Evolutionary conservation across 2,329 filamentous ascomycete genomes (phyloP).

Genomic region (Diaporthe australafricana): DNA sequence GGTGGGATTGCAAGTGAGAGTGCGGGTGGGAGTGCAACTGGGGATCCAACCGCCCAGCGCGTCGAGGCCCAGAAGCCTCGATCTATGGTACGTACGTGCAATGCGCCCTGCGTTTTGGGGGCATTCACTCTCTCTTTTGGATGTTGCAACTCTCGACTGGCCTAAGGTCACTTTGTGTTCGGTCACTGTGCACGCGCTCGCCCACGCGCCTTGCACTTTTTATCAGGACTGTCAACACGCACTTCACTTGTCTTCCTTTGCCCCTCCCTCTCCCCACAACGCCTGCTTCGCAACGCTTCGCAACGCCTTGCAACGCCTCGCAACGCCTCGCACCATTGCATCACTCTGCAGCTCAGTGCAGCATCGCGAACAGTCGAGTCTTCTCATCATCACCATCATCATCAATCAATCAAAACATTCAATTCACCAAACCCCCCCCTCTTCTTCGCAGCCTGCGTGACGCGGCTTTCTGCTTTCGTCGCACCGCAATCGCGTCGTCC

Average conservation of each 20-base stretch:
- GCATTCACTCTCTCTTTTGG: neutral
- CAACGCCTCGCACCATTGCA: neutral
- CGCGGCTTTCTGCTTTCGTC: neutral
- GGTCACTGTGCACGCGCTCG: neutral
- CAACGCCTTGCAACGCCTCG: neutral
- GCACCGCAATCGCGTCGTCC: slow-evolving; percentile 1
- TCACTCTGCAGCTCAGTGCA: neutral
- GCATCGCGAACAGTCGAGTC: neutral
- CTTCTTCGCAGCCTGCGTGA: neutral
- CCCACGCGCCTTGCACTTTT: neutral
- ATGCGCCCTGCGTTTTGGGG: neutral
- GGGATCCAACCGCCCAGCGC: too few relatives aligned
- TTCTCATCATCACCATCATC: neutral
- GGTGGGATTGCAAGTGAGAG: neutral
- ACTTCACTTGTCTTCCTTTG: neutral
- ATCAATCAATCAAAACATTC: neutral
- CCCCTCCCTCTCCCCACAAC: neutral
- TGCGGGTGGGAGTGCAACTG: neutral
- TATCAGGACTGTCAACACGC: slow-evolving; percentile 1
- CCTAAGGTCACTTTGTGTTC: neutral
- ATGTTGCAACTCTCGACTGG: neutral
- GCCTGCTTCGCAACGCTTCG: neutral
- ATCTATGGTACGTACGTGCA: slow-evolving; percentile 17
- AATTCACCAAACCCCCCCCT: too few relatives aligned
- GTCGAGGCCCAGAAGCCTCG: slow-evolving; percentile 10